Base-by-base conservation (phyloP, 2,329 filamentous ascomycete species). In the Gaeumannomyces sp. region DNA sequence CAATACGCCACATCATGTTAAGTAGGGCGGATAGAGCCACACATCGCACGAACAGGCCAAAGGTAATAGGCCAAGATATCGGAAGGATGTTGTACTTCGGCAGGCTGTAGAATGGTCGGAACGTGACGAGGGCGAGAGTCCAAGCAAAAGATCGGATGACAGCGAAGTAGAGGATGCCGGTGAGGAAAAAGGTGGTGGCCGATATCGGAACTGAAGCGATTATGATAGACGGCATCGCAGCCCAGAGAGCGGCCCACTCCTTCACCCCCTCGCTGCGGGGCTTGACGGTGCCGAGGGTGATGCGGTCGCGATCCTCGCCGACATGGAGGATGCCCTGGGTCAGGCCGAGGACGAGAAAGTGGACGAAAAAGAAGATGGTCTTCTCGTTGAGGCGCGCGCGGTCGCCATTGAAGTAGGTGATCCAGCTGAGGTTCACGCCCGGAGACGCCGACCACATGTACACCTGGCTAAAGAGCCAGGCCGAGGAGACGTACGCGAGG, bases 331-430 rank as follows among this genome's bases (percentile, higher is more conserved):
- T 71, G 1, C 89, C 86, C 74, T 96, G 91, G n/a, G 83, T 77
- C 13, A 90, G 66, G 4, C 90, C 91, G 59, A 95, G 81, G 0
- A 88, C 75, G 3, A 88, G 73, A 69, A 95, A 85, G 71, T 90
- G 87, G 66, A 84, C 85, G 45, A 91, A 87, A 62, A 97, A 80
- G 73, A 93, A 95, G 31, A 98, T 83, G 0, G 92, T 89, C 68
- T 90, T 86, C 79, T 98, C 94, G 74, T 98, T 98, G 66, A 97
- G 78, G 63, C 87, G 83, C 27, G 89, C 83, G 50, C 93, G 85
- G 74, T 95, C 91, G 69, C 83, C 88, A 67, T 80, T 87, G 75
- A 85, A 86, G 69, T 86, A 83, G 64, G 89, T 90, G 69, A 96
- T 87, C 84, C 90, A 91, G 68, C 84, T 83, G 64, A 97, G 80